Base-by-base conservation (phyloP, 2,329 filamentous ascomycete species). In the Neofusicoccum kwambonambiense region DNA sequence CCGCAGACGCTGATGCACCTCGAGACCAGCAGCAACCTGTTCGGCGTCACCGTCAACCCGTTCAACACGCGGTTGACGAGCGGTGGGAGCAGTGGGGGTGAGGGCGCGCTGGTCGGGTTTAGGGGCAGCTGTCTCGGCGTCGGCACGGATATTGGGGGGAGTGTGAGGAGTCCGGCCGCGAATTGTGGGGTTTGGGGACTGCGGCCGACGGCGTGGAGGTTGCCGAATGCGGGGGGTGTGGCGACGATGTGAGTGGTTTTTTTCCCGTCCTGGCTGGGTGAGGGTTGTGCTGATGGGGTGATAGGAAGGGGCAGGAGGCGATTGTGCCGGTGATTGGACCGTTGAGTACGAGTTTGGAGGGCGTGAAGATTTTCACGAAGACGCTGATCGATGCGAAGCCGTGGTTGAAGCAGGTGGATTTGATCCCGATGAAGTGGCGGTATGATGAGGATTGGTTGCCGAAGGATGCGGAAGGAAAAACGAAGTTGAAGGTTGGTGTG, bases 381-480 rank as follows among this genome's bases (percentile, higher is more conserved):
- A 75, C 79, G 0, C 75, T 89, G 7, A 75, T 89, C 3, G 78
- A 77, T 62, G 71, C 79, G 2, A 70, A 82, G 66, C 87, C 87
- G 0, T 89, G 87, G 87, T 75, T 82, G 0, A 71, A 71, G 1
- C 86, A 89, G 65, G 82, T 86, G 0, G 82, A 82, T n/a, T 82
- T 87, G 42, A 70, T 87, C 1, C 86, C 86, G 0, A 81, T 89
- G 27, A 83, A 85, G 0, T 89, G 87, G 86, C 74, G 82, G 6
- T 37, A 60, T 12, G 52, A 64, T 8, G 41, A 60, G 41, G 44
- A 58, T 31, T 67, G 41, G 31, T 13, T 50, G 56, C 68, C 70
- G 42, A 61, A 45, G 35, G 35, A 22, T 4, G 66, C 67, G 52
- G 31, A 54, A 6, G 70, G 69, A 7, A 69, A 68, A 12, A 73